Conservation (phyloP, 2,329 filamentous ascomycete species). For the Tolypocladium sp. region DNA sequence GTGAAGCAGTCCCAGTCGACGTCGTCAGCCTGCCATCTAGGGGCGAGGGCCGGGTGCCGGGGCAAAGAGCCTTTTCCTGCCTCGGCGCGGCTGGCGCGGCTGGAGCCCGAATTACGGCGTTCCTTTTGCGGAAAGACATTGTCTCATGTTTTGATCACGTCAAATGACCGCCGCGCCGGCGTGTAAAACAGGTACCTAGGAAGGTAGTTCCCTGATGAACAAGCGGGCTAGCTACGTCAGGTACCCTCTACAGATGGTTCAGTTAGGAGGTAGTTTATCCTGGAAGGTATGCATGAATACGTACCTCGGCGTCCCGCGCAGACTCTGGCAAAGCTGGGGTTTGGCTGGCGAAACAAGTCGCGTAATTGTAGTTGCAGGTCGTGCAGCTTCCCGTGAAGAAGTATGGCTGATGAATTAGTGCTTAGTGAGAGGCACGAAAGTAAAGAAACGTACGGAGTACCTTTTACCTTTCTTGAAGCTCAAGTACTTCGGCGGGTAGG, state of each 20-base stretch:
- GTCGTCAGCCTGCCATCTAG: constrained; percentile 81
- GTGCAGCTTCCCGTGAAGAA: neutral
- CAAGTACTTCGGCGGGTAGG: constrained; percentile 2
- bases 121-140: constrained; percentile 52
- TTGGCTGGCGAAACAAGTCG: neutral
- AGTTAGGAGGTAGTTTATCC: neutral
- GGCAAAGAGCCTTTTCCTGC: constrained; percentile 27
- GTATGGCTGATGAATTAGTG: neutral
- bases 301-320: neutral
- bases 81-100: constrained; percentile 11
- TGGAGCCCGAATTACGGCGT: constrained; percentile 36
- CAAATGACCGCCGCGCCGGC: neutral
- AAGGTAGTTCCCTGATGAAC: neutral
- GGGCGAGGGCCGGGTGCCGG: constrained; percentile 69
- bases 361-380: neutral
- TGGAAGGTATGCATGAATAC: neutral
- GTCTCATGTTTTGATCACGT: neutral
- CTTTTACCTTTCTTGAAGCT: neutral
- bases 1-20: constrained; percentile 79
- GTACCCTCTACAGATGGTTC: neutral
- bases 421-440: neutral
- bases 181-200: neutral
- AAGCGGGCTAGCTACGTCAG: neutral
- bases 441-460: neutral
- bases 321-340: neutral